A percentile compares a stretch with the other conserved stretches of the same genome.
phyloP scores from a whole-genome alignment of 805 yeast genomes.

The Candida stauntonica region DNA sequence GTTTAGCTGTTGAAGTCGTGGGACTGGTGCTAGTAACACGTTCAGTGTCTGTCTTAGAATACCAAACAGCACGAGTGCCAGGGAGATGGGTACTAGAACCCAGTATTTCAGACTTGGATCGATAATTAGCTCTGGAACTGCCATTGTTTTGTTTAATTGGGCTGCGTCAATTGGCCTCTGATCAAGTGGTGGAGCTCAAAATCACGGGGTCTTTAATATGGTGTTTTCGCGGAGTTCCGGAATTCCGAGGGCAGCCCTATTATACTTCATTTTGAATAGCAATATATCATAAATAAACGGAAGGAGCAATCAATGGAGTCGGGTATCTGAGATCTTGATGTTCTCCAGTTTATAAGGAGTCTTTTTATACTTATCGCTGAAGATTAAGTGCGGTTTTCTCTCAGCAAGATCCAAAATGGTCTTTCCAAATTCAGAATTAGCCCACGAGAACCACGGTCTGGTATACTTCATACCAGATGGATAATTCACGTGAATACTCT shows the following conservation, averaged over 20 bases:
- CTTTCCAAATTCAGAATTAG: slow-evolving; percentile 86
- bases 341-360: slow-evolving; percentile 10
- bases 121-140: slow-evolving; percentile 51
- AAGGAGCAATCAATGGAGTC: neutral
- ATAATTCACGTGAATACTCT: slow-evolving; percentile 63
- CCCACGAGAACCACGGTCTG: slow-evolving; percentile 93
- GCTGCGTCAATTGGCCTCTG: too few species aligned
- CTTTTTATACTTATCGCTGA: slow-evolving; percentile 37
- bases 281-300: neutral
- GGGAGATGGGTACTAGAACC: slow-evolving; percentile 86
- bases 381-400: slow-evolving; percentile 68
- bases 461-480: slow-evolving; percentile 49
- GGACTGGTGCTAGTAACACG: slow-evolving; percentile 49
- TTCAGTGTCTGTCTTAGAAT: slow-evolving; percentile 68
- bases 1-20: slow-evolving; percentile 48
- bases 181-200: too few species aligned
- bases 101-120: slow-evolving; percentile 84
- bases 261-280: too few species aligned
- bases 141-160: slow-evolving; percentile 7
- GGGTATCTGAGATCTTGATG: neutral
- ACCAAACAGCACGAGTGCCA: slow-evolving; percentile 88
- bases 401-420: slow-evolving; percentile 73
- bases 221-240: too few species aligned
- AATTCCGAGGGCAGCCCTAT: too few species aligned
- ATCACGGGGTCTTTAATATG: too few species aligned